Evolutionary conservation across 2,329 filamentous ascomycete genomes (phyloP), one percentile per base, ranked within the genome.

Genomic region (Paracamarosporium sp.): DNA sequence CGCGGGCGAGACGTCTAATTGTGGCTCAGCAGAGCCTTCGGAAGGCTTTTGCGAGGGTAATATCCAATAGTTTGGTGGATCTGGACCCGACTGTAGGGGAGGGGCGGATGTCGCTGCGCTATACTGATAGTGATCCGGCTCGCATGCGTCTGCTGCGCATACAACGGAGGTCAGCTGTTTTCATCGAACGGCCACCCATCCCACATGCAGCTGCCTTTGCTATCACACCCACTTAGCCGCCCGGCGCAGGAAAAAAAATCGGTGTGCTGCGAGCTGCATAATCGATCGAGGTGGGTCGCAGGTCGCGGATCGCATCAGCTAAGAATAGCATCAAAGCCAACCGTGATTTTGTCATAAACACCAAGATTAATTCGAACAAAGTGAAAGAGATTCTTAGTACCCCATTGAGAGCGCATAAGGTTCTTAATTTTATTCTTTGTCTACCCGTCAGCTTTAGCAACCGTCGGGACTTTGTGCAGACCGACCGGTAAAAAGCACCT

Each of bases 191-290:
- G 28, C 12, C n/a, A 6, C 28, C 46, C 43, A 30, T 53, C 41
- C 46, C 56, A 55, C 46, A 46, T 48, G 57, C 57, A 59, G 35
- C 47, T 55, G 56, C 41, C 38, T 41, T 48, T 50, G 24, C 47
- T 36, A 50, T 59, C 57, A 59, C 57, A 50, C 15, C 24, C 17
- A 27, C 30, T 53, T 45, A 56, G 57, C 57, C 48, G 48, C 48
- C 36, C 25, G 31, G n/a, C 31, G 24, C 11, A 22, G n/a, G n/a
- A n/a, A 25, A 38, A 50, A n/a, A 22, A 27, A 50, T 51, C 36
- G 36, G 48, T 51, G 48, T 51, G 48, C 48, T 30, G 24, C 11
- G 27, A 22, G 48, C 15, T 41, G 27, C 48, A 51, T n/a, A 27
- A 51, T 41, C 48, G 48, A 51, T 41, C 36, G 25, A 24, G n/a